Evolutionary conservation across 2,329 filamentous ascomycete genomes (phyloP).

Genomic region (Trichoderma sp.): DNA sequence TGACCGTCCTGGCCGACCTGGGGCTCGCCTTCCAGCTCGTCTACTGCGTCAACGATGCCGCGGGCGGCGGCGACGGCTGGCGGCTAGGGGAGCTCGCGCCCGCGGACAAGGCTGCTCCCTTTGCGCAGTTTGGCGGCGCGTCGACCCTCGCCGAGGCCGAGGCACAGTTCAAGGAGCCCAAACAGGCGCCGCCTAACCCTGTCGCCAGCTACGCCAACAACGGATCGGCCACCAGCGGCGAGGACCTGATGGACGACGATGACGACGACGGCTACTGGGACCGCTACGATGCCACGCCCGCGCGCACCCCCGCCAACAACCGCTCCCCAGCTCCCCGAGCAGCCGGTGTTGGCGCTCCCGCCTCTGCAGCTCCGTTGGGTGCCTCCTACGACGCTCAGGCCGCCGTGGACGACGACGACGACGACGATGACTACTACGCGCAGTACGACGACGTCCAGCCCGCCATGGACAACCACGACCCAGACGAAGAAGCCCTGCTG

Average conservation of each 20-base stretch:
- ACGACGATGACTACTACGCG: constrained; percentile 73
- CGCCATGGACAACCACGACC: constrained; percentile 78
- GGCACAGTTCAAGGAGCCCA: constrained; percentile 48
- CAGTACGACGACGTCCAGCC: constrained; percentile 79
- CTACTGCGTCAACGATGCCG: constrained; percentile 68
- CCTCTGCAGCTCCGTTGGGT: constrained; percentile 30
- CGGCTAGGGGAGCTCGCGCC: constrained; percentile 69
- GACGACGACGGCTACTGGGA: constrained; percentile 81
- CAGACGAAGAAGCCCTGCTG: constrained; percentile 62
- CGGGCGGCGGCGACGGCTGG: constrained; percentile 67
- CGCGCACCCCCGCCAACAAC: constrained; percentile 63
- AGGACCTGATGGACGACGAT: constrained; percentile 42
- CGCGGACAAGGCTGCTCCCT: constrained; percentile 60
- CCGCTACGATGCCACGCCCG: constrained; percentile 72
- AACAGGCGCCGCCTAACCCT: constrained; percentile 37
- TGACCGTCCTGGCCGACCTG: constrained; percentile 63
- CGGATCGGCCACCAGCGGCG: constrained; percentile 27
- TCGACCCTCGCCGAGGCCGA: constrained; percentile 63
- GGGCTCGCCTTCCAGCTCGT: constrained; percentile 67
- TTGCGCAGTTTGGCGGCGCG: constrained; percentile 55
- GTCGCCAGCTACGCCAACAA: constrained; percentile 27
- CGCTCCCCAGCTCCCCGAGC: constrained; percentile 61
- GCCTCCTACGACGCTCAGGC: constrained; percentile 33
- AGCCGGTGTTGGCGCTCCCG: constrained; percentile 33
- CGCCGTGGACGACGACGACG: constrained; percentile 34